phyloP scores from a whole-genome alignment of 257 asterid species.

The Gentiana straminea region DNA sequence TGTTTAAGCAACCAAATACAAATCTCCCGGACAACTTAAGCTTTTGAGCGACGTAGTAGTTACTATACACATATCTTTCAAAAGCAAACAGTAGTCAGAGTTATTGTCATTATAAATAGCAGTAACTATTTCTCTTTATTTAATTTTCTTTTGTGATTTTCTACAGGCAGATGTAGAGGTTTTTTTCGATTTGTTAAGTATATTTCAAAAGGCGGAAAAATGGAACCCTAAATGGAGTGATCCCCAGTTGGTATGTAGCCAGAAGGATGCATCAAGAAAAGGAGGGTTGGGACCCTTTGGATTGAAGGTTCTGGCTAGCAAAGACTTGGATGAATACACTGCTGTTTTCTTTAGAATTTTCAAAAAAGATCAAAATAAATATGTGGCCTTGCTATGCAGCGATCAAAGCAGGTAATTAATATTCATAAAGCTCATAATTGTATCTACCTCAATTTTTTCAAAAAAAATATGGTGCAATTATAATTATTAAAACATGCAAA shows the following conservation, averaged over 20 bases:
- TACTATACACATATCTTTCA: too few relatives aligned
- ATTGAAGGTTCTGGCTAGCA: conserved; percentile 27
- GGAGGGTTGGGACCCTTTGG: conserved; percentile 46
- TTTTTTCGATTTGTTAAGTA: conserved; percentile 4
- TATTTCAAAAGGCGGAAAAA: conserved; percentile 17
- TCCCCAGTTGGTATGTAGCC: conserved; percentile 23
- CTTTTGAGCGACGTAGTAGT: too few relatives aligned
- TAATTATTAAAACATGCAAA: too few relatives aligned
- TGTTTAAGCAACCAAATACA: too few relatives aligned
- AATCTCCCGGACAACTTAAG: too few relatives aligned
- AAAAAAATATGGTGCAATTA: too few relatives aligned
- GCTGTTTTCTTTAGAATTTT: conserved; percentile 34
- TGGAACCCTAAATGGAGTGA: conserved; percentile 20
- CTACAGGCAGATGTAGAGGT: conserved; percentile 29
- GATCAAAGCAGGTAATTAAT: conserved; percentile 40
- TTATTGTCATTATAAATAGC: too few relatives aligned
- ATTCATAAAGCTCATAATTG: too few relatives aligned
- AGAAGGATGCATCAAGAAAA: conserved; percentile 15
- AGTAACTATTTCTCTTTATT: too few relatives aligned
- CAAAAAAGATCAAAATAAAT: conserved; percentile 12
- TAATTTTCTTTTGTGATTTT: too few relatives aligned
- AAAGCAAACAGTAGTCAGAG: too few relatives aligned
- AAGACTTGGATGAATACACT: conserved; percentile 33
- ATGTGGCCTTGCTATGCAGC: conserved; percentile 40
- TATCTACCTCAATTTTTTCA: too few relatives aligned